Conservation (phyloP, 177 flowering plant genomes). For the Vitis hybrid region DNA sequence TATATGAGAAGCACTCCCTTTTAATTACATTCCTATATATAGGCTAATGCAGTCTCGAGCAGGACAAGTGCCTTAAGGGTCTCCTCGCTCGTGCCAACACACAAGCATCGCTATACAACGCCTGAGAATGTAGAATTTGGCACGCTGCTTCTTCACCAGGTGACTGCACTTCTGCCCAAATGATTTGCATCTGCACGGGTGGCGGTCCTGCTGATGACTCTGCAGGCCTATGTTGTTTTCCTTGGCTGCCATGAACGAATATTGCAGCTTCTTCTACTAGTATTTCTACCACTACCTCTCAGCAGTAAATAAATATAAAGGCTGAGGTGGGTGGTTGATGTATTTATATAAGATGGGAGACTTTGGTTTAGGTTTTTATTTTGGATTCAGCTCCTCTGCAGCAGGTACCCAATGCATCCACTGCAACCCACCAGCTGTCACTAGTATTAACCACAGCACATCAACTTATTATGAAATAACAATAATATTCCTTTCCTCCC, state of each 20-base stretch:
- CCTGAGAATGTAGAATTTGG: slow-evolving; percentile 56
- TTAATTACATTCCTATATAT: slow-evolving; percentile 6
- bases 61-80: slow-evolving; percentile 11
- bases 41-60: background rate
- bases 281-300: background rate
- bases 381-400: slow-evolving; percentile 1
- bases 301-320: slow-evolving; percentile 1
- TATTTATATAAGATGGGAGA: slow-evolving; percentile 6
- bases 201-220: slow-evolving; percentile 9
- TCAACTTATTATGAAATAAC: slow-evolving; percentile 5
- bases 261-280: too few species aligned
- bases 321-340: background rate
- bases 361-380: too few species aligned
- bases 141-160: slow-evolving; percentile 53
- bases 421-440: slow-evolving; percentile 18
- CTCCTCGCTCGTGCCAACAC: slow-evolving; percentile 49
- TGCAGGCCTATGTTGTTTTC: slow-evolving; percentile 13
- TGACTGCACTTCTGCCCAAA: slow-evolving; percentile 54
- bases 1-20: background rate
- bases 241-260: slow-evolving; percentile 9
- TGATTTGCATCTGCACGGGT: slow-evolving; percentile 38
- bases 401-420: slow-evolving; percentile 11
- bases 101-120: slow-evolving; percentile 57
- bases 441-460: slow-evolving; percentile 1
- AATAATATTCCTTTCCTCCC: background rate